A percentile compares a stretch with the other conserved stretches of the same genome.
These are phyloP conservation scores for Prorocentrum cordatum DNA, from an alignment of 169 alveolate genomes.

Conservation along the genomic window DNA sequence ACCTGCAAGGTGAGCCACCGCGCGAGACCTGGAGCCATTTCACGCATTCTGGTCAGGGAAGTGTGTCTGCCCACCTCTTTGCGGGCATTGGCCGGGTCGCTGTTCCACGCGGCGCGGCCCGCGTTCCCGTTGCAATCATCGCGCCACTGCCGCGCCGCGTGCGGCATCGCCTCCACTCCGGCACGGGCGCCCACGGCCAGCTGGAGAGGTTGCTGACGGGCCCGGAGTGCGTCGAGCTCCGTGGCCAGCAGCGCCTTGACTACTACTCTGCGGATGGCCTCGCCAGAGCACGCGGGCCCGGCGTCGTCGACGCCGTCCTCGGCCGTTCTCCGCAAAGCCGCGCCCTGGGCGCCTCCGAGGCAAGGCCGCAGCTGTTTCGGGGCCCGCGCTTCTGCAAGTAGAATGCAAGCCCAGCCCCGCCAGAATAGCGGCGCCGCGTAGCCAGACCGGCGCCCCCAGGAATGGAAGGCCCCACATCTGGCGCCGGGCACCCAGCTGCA, in stretches of 20 bases:
- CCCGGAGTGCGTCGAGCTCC: neutral
- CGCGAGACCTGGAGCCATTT: neutral
- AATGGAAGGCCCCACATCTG: too few species aligned
- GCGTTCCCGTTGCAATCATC: neutral
- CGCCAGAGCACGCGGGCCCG: slow-evolving; percentile 5
- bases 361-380: neutral
- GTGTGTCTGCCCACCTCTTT: neutral
- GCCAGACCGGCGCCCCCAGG: too few species aligned
- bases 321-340: neutral
- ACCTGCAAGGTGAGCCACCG: slow-evolving; percentile 8
- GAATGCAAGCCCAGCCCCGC: too few species aligned
- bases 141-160: neutral
- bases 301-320: neutral
- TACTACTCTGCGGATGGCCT: slow-evolving; percentile 2
- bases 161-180: neutral
- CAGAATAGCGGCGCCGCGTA: too few species aligned
- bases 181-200: neutral
- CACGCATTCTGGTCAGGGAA: slow-evolving; percentile 7
- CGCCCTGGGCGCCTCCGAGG: neutral
- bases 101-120: neutral
- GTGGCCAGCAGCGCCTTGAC: slow-evolving; percentile 10
- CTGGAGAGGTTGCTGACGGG: neutral
- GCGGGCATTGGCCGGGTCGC: slow-evolving; percentile 16
- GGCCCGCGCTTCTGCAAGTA: neutral
- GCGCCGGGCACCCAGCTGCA: too few species aligned